phyloP scores from a whole-genome alignment of 805 yeast genomes.

The Teunomyces tritomae region DNA sequence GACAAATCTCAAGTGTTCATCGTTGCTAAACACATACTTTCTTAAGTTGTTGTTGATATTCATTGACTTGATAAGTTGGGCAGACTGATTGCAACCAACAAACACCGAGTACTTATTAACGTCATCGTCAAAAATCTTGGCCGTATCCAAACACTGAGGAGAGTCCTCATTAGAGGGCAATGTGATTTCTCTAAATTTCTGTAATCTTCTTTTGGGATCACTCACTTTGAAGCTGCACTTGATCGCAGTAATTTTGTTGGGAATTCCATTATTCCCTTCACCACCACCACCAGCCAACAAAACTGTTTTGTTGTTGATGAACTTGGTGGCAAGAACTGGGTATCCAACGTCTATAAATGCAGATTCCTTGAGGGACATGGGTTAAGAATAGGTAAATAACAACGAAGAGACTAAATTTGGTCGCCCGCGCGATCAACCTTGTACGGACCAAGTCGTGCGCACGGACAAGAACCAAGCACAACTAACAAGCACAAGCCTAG shows the following conservation, averaged over 20 bases:
- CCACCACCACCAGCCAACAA: slow-evolving; percentile 95
- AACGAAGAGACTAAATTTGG: not conserved
- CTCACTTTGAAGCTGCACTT: slow-evolving; percentile 52
- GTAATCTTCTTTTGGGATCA: slow-evolving; percentile 42
- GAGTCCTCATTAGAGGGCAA: slow-evolving; percentile 71
- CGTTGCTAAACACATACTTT: slow-evolving; percentile 53
- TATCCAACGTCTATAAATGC: slow-evolving; percentile 52
- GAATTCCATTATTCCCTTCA: slow-evolving; percentile 84
- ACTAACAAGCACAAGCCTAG: too few relatives aligned
- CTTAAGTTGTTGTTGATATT: slow-evolving; percentile 71
- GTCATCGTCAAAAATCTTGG: slow-evolving; percentile 23
- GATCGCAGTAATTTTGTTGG: slow-evolving; percentile 74
- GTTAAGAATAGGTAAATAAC: not conserved
- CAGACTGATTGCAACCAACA: slow-evolving; percentile 74
- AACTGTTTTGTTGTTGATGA: slow-evolving; percentile 56
- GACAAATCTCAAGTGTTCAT: slow-evolving; percentile 59
- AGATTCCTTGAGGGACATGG: slow-evolving; percentile 33
- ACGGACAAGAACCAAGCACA: not conserved
- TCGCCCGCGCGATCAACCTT: not conserved
- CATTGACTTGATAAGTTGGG: slow-evolving; percentile 50
- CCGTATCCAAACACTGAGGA: slow-evolving; percentile 76
- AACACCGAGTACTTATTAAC: slow-evolving; percentile 49
- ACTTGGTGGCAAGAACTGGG: slow-evolving; percentile 80
- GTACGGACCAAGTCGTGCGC: not conserved
- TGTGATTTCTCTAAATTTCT: slow-evolving; percentile 60